Conservation (phyloP, 139 green algal genomes). For the Chlamydomonas sphaeroides region DNA sequence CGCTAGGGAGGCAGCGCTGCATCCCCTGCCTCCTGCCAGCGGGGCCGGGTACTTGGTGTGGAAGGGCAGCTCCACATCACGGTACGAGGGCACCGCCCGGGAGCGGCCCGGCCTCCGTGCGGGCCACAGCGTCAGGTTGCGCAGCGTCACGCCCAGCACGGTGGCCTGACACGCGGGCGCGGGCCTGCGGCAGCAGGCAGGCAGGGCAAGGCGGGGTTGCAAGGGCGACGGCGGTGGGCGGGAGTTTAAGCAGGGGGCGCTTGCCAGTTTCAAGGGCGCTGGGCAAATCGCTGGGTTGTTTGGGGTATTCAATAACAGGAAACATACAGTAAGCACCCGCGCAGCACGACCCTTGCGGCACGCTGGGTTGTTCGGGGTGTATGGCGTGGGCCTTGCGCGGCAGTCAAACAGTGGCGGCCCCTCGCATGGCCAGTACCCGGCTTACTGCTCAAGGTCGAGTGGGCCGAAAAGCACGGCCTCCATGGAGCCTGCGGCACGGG, state of each 20-base stretch:
- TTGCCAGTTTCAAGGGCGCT: too few species aligned
- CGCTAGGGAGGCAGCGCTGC: not conserved
- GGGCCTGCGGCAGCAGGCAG: not conserved
- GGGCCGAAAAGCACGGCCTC: not conserved
- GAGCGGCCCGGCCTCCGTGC: not conserved
- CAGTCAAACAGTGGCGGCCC: too few species aligned
- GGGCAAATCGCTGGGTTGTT: too few species aligned
- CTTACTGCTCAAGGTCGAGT: slow-evolving; percentile 15
- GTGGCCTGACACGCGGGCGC: slow-evolving; percentile 6
- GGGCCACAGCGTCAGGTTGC: not conserved
- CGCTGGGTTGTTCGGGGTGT: too few species aligned
- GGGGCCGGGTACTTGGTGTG: slow-evolving; percentile 33
- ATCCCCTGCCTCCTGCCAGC: not conserved
- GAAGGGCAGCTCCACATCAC: not conserved
- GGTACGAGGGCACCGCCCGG: not conserved
- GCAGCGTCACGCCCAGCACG: not conserved
- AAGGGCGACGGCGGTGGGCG: too few species aligned
- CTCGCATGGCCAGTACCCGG: too few species aligned
- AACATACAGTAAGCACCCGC: too few species aligned
- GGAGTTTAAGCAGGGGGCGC: too few species aligned
- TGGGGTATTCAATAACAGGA: too few species aligned
- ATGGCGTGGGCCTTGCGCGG: too few species aligned
- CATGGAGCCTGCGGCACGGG: not conserved
- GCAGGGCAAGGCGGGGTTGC: too few species aligned
- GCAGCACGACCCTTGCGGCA: too few species aligned